Conservation (phyloP, 192 early-diverging fungal species). For the Coemansia sp. region DNA sequence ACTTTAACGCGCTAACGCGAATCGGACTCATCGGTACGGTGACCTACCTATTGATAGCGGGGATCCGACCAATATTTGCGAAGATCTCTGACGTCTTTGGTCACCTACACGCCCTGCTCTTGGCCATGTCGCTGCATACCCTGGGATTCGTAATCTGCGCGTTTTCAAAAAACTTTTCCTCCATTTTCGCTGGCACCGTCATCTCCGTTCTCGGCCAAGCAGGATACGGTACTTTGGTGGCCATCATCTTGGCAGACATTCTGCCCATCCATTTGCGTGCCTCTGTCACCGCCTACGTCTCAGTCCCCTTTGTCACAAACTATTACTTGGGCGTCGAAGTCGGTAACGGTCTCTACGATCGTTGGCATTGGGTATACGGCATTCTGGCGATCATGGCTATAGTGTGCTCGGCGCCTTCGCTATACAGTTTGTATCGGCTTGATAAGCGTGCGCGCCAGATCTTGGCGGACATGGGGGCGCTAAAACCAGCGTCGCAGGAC, state of each 20-base stretch:
- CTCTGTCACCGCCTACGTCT: conserved; percentile 30
- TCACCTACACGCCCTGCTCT: conserved; percentile 17
- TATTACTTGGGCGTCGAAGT: conserved; percentile 47
- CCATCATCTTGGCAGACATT: conserved; percentile 40
- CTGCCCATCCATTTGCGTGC: conserved; percentile 41
- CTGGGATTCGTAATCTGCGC: conserved; percentile 35
- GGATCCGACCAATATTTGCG: conserved; percentile 35
- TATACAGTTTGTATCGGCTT: conserved; percentile 20
- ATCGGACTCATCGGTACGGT: conserved; percentile 26
- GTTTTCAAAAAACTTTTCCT: conserved; percentile 22
- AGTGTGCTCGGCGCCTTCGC: conserved; percentile 26
- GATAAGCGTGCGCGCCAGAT: conserved; percentile 29
- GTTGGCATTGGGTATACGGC: conserved; percentile 51
- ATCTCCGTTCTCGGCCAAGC: conserved; percentile 39
- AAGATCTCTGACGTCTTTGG: conserved; percentile 42
- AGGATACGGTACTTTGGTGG: conserved; percentile 40
- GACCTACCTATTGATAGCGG: conserved; percentile 34
- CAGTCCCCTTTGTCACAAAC: conserved; percentile 40
- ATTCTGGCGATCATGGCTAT: conserved; percentile 34
- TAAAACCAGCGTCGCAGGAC: background rate
- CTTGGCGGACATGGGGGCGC: conserved; percentile 2
- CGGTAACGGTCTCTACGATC: conserved; percentile 14
- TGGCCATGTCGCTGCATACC: conserved; percentile 29
- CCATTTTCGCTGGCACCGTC: conserved; percentile 44
- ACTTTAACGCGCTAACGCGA: conserved; percentile 36